phyloP scores from a whole-genome alignment of 768 basidiomycete species.

The Xerocomus brunneocitrinus region DNA sequence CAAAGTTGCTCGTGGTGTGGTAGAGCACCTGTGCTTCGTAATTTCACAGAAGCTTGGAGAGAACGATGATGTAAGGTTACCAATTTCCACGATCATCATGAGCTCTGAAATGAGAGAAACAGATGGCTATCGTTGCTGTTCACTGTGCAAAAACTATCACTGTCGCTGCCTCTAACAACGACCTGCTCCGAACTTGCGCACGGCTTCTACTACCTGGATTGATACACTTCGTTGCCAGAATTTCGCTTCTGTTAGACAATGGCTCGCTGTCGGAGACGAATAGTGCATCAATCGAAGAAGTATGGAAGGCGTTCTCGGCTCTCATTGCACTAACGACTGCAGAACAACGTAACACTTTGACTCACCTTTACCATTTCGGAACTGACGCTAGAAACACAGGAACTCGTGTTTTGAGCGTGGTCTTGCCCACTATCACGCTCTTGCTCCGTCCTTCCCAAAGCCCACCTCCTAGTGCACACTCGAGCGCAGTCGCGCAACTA shows the following conservation, averaged over 20 bases:
- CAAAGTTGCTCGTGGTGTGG: conserved; percentile 63
- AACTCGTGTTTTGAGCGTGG: conserved; percentile 58
- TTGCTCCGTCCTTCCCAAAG: conserved; percentile 53
- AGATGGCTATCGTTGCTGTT: conserved; percentile 81
- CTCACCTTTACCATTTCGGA: neutral
- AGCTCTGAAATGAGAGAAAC: conserved; percentile 2
- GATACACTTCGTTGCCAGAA: conserved; percentile 72
- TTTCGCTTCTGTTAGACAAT: conserved; percentile 59
- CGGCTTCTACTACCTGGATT: conserved; percentile 73
- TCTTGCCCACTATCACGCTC: conserved; percentile 72
- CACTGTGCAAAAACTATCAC: conserved; percentile 88
- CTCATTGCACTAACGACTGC: conserved; percentile 56
- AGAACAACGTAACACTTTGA: conserved; percentile 51
- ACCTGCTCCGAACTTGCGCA: conserved; percentile 65
- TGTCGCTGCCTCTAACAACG: conserved; percentile 63
- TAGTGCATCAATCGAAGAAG: conserved; percentile 64
- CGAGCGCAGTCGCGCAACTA: conserved; percentile 61
- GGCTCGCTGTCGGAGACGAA: conserved; percentile 52
- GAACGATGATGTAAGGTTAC: conserved; percentile 53
- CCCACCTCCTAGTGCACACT: conserved; percentile 43
- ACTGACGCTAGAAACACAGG: conserved; percentile 39
- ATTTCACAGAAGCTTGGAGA: conserved; percentile 78
- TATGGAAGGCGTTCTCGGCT: conserved; percentile 73
- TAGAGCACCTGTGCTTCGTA: conserved; percentile 83
- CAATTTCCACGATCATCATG: neutral